Evolutionary conservation across 2,329 filamentous ascomycete genomes (phyloP).

Genomic region (Aureobasidium sp.): DNA sequence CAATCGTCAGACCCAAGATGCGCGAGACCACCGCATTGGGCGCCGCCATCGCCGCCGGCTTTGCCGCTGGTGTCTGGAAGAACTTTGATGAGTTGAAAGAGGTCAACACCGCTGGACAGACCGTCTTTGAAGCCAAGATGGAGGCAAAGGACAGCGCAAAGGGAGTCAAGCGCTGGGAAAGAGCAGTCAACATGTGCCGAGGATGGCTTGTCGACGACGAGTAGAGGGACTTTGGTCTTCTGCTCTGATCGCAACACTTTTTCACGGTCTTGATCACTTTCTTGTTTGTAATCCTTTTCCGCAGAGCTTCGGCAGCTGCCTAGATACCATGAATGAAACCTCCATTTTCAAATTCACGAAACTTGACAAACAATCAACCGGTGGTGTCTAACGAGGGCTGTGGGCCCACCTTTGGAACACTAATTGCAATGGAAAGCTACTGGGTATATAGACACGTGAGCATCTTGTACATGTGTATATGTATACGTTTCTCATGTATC

Average conservation of each 20-base stretch:
- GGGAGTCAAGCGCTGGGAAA: constrained; percentile 64
- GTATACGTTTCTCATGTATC: too few relatives aligned
- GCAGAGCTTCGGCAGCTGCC: not conserved
- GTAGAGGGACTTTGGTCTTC: not conserved
- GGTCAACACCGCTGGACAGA: constrained; percentile 62
- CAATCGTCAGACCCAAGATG: constrained; percentile 77
- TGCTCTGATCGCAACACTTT: not conserved
- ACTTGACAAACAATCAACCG: not conserved
- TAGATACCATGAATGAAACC: constrained; percentile 1
- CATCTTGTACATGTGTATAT: too few relatives aligned
- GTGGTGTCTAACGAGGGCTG: not conserved
- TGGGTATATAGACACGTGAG: too few relatives aligned
- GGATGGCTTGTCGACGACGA: constrained; percentile 53
- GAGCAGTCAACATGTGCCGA: constrained; percentile 69
- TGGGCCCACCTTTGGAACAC: not conserved
- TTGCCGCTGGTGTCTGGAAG: constrained; percentile 71
- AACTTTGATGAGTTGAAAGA: constrained; percentile 63
- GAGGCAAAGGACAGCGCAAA: constrained; percentile 47
- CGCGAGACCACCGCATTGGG: constrained; percentile 83
- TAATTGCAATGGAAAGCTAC: too few relatives aligned
- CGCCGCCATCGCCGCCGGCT: constrained; percentile 80
- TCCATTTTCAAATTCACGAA: not conserved
- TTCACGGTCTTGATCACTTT: not conserved
- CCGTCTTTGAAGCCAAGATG: constrained; percentile 60
- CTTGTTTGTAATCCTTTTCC: not conserved